phyloP scores from a whole-genome alignment of 164 flowering plant species.

The Stephania japonica region DNA sequence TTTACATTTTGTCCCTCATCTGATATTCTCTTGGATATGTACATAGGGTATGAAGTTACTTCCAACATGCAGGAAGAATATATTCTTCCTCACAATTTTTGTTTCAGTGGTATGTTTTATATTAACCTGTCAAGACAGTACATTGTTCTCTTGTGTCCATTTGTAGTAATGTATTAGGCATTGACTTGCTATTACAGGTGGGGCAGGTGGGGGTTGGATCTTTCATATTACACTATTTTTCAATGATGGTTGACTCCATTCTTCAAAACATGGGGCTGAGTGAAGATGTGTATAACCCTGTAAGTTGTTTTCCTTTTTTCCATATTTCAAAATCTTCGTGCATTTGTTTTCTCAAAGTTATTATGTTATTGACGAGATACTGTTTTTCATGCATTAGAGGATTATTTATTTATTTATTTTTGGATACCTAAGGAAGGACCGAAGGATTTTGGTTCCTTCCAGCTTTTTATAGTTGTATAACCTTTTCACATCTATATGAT shows the following conservation, averaged over 20 bases:
- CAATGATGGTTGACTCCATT: slow-evolving; percentile 68
- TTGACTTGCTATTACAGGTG: slow-evolving; percentile 39
- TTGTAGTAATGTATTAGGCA: not conserved
- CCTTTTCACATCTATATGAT: no score
- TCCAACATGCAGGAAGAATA: slow-evolving; percentile 81
- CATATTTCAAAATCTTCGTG: not conserved
- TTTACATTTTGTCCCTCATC: not conserved
- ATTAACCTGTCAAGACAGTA: slow-evolving; percentile 2
- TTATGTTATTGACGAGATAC: not conserved
- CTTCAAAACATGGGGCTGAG: slow-evolving; percentile 72
- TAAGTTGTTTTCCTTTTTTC: slow-evolving; percentile 28
- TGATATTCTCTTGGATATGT: slow-evolving; percentile 8
- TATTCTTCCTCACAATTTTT: slow-evolving; percentile 60
- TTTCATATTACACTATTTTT: slow-evolving; percentile 54
- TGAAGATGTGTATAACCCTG: slow-evolving; percentile 88
- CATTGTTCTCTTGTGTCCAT: not conserved
- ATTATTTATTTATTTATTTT: no score
- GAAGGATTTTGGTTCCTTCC: no score
- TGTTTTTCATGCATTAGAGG: no score
- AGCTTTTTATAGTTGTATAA: no score
- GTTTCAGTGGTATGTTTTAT: slow-evolving; percentile 62
- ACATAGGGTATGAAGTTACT: slow-evolving; percentile 81
- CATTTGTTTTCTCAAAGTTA: not conserved
- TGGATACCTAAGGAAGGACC: no score
- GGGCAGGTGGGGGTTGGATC: slow-evolving; percentile 93